Base-by-base conservation (phyloP, 164 flowering plant species). In the Platanus orientalis region DNA sequence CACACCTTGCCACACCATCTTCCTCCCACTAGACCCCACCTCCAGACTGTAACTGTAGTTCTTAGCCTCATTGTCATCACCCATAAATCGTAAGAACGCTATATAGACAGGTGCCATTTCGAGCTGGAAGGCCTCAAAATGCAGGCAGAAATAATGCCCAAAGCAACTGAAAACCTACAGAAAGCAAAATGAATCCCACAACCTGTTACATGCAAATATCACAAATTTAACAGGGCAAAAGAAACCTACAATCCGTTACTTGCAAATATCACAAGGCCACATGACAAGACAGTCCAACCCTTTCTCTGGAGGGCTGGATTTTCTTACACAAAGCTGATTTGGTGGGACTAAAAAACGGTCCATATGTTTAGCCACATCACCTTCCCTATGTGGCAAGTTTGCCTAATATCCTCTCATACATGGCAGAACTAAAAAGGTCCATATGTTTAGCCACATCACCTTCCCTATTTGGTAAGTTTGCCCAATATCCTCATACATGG, bases 21-120 rank as follows among this genome's bases (percentile, higher is more conserved):
- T 84, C 70, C 85, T 73, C 40, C 84, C 88, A 65, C 75, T 84
- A 7, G 73, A 83, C 14, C 84, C 88, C 42, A 84, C 85, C 66
- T 84, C 85, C 19, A 81, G 79, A 67, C 79, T 81, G 76, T 84
- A 84, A 61, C 74, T 72, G 57, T 71, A 84, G 49, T 78, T 84
- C 73, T 81, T 81, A 42, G 85, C 88, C 44, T 81, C 84, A 20
- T 62, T 72, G 36, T 84, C 85, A 25, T 80, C 83, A 7, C 88
- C 88, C 88, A 84, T 84, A 67, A 81, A 84, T 42, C 88, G 74
- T 63, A 84, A 58, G 69, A 81, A 83, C 13, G 88, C 85, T 24
- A 81, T 78, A 68, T 83, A 83, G 0, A 79, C 85, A 2, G 85
- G 85, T 11, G 82, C 78, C 73, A 80, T 75, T 4, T 83, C 88